A percentile compares a stretch with the other conserved stretches of the same genome.
phyloP scores from a whole-genome alignment of 2,329 filamentous ascomycete genomes.

The Hymenoscyphus fructigenus region DNA sequence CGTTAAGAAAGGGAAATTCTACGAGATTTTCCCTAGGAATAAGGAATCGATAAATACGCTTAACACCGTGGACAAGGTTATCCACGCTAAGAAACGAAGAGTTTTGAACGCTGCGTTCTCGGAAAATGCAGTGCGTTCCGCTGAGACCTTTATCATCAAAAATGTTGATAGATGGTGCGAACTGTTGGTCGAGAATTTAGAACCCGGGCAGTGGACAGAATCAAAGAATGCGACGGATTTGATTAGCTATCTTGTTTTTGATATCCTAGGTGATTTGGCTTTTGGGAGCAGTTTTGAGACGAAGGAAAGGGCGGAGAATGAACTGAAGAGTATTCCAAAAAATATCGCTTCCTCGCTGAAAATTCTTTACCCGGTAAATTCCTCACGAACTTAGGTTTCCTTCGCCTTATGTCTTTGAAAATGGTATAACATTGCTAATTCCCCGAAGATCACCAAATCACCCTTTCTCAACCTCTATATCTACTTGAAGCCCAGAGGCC shows the following conservation, averaged over 20 bases:
- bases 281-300: constrained; percentile 10
- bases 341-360: constrained; percentile 7
- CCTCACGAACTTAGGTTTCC: no score
- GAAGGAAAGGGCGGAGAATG: neutral
- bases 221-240: constrained; percentile 4
- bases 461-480: neutral
- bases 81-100: constrained; percentile 8
- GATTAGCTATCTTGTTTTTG: constrained; percentile 3
- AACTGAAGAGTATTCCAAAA: constrained; percentile 7
- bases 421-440: no score
- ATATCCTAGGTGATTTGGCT: constrained; percentile 11
- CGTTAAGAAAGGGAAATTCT: constrained; percentile 11
- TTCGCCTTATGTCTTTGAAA: no score
- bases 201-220: constrained; percentile 2
- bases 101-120: constrained; percentile 9
- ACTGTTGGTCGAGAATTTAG: constrained; percentile 3
- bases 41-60: constrained; percentile 7
- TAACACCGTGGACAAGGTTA: constrained; percentile 1
- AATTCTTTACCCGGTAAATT: constrained; percentile 9
- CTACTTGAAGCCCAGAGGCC: constrained; percentile 11
- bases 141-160: constrained; percentile 9
- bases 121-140: constrained; percentile 8
- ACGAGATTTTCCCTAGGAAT: constrained; percentile 1
- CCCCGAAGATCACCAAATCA: neutral
- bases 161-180: constrained; percentile 14